Percentiles rank a stretch among this genome's conserved stretches.
Conservation (phyloP, 495 filamentous ascomycete species). For the Penicillium diatomitis region DNA sequence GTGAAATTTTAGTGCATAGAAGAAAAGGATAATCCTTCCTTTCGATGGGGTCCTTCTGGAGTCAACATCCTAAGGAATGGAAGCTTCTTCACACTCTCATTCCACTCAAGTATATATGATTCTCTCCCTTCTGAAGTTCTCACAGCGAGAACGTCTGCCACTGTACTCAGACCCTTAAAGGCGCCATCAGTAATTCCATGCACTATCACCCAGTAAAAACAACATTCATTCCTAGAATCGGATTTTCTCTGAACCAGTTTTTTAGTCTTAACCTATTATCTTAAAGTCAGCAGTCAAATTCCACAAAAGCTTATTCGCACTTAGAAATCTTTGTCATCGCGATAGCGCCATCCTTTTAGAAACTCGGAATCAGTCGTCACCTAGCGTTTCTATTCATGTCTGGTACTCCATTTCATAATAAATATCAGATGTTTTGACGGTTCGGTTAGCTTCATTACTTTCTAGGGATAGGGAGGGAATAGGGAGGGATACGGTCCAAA, state of each 20-base stretch:
- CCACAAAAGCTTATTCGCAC: not conserved
- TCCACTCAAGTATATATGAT: conserved; percentile 5
- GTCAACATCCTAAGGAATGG: not conserved
- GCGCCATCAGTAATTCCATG: conserved; percentile 12
- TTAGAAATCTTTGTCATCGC: not conserved
- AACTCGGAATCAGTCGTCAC: too few relatives aligned
- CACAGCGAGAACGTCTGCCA: conserved; percentile 9
- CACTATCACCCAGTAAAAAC: conserved; percentile 3
- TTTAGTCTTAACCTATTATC: not conserved
- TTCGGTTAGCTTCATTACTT: too few relatives aligned
- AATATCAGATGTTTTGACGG: too few relatives aligned
- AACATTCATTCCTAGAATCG: not conserved
- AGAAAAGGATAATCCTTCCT: not conserved
- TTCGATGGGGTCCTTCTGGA: not conserved
- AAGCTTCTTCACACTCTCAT: not conserved
- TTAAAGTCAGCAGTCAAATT: not conserved
- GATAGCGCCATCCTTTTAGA: not conserved
- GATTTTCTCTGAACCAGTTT: not conserved
- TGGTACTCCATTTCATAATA: too few relatives aligned
- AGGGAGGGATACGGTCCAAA: too few relatives aligned
- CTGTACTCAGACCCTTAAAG: conserved; percentile 12
- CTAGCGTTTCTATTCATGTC: too few relatives aligned
- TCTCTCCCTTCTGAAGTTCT: conserved; percentile 13
- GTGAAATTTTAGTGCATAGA: conserved; percentile 9
- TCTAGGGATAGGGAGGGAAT: too few relatives aligned